Base-by-base conservation (phyloP, 805 yeast genomes). In the Candida alai region DNA sequence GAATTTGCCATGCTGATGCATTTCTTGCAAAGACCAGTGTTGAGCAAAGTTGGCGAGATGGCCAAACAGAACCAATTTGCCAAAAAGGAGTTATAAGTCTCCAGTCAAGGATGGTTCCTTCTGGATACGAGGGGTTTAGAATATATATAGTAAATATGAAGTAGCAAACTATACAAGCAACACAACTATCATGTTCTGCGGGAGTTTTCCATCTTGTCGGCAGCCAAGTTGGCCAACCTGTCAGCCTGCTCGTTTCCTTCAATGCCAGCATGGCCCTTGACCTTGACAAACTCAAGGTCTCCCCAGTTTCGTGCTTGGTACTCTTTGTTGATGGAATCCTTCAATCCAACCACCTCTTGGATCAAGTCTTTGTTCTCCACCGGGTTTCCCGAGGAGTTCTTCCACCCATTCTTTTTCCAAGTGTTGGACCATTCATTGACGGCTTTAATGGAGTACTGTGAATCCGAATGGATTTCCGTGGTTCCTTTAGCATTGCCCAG, bases 191-290 rank as follows among this genome's bases (percentile, higher is more conserved):
- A n/a, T n/a, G n/a, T n/a, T 10, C 15, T 9, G 6, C n/a, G 13
- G 28, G 6, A 4, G 12, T 27, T 41, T 18, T 28, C 14, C 44
- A 60, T 46, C 27, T 42, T 42, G 36, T 62, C 67, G 11, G 80
- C 80, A 7, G 84, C 93, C n/a, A 44, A 34, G 37, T 71, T 80
- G 2, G 96, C 96, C 30, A 88, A 60, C 31, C 49, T 50, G 51
- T 88, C 96, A 0, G 96, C 96, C 49, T 52, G 64, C 40, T 78
- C 87, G 50, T 88, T 89, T 0, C 96, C 96, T 9, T 48, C 54
- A 23, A 62, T 58, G 1, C 85, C 89, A 12, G 66, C 56, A 54
- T 89, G 96, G 0, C 90, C 96, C 37, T 60, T 65, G 4, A 86
- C 90, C 64, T 90, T 78, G 4, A 51, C 54, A 18, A 87, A 51